Evolutionary conservation across 1,139 yeast genomes (phyloP), one percentile per base, ranked within the genome.

Genomic region (Kodamaea arcana): DNA sequence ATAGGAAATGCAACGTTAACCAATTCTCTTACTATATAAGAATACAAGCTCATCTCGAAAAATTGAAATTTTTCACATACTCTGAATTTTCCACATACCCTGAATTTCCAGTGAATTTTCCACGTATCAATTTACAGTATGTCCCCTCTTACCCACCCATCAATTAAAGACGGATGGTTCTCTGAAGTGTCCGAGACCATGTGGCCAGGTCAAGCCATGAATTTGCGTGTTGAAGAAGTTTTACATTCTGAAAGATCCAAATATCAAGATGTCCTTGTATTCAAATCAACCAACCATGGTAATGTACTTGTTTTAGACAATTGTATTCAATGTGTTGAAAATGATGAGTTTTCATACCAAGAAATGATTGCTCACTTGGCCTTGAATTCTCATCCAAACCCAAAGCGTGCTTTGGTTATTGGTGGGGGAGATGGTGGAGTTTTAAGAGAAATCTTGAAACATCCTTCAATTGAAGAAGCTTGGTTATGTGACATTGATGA

Each of bases 391-490:
- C 97, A 88, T 66, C 88, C 94, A 41, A 75, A 82, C 65, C 97
- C 97, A 35, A 84, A 83, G 70, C 80, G 74, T 56, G 96, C 92
- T 22, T 70, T 88, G 44, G 95, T 88, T 40, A 82, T 88, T 56
- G 97, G 97, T 40, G 97, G 97, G 46, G 97, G 97, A 51, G 97
- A 88, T 56, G 97, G 97, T 51, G 97, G 97, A 59, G 96, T 88
- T 39, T 72, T 88, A 54, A 76, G 97, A 62, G 97, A 88, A 64
- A 78, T 87, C 56, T 84, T 88, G 53, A 88, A 88, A 68, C 96
- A 88, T 63, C 78, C 76, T 36, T 62, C 76, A 41, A 83, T 88
- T 41, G 94, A 86, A 60, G 82, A 80, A 58, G 95, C 94, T 30
- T 80, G 87, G 72, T 71, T 88, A 45, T 86, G 92, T 56, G 97